A percentile compares a stretch with the other conserved stretches of the same genome.
These are phyloP conservation scores for Boletus reticulatus DNA, from an alignment of 768 basidiomycete genomes.

Conservation along the genomic window DNA sequence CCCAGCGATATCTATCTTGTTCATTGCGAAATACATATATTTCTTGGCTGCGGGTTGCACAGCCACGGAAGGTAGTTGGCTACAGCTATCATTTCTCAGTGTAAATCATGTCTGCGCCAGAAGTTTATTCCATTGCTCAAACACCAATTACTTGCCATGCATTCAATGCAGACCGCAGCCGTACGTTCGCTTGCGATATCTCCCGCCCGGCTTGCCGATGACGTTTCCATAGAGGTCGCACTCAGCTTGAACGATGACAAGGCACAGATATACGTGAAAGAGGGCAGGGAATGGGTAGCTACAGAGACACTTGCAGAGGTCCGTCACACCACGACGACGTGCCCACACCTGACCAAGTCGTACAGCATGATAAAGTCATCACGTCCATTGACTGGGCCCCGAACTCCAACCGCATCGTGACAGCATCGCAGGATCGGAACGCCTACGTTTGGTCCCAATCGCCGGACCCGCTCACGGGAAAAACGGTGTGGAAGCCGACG, in stretches of 20 bases:
- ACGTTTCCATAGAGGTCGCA: slow-evolving; percentile 67
- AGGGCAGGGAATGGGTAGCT: slow-evolving; percentile 65
- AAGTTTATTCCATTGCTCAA: slow-evolving; percentile 77
- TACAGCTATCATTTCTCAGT: not conserved
- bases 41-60: not conserved
- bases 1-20: too few relatives aligned
- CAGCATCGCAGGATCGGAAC: slow-evolving; percentile 98
- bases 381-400: slow-evolving; percentile 99
- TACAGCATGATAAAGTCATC: slow-evolving; percentile 94
- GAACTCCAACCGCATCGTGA: slow-evolving; percentile 94
- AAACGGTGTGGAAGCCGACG: slow-evolving; percentile 87
- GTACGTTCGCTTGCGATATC: slow-evolving; percentile 48
- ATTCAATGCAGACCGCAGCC: slow-evolving; percentile 84
- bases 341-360: not conserved
- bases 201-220: not conserved
- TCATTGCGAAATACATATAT: too few relatives aligned
- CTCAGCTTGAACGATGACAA: slow-evolving; percentile 90
- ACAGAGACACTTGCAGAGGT: slow-evolving; percentile 88
- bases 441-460: slow-evolving; percentile 97
- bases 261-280: slow-evolving; percentile 71
- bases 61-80: slow-evolving; percentile 8
- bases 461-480: slow-evolving; percentile 69
- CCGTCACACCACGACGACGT: not conserved
- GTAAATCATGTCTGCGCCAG: slow-evolving; percentile 59
- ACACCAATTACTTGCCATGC: slow-evolving; percentile 86